A percentile compares a stretch with the other conserved stretches of the same genome.
These are phyloP conservation scores for Auricularia sp. DNA, from an alignment of 768 basidiomycete genomes.

Conservation along the genomic window DNA sequence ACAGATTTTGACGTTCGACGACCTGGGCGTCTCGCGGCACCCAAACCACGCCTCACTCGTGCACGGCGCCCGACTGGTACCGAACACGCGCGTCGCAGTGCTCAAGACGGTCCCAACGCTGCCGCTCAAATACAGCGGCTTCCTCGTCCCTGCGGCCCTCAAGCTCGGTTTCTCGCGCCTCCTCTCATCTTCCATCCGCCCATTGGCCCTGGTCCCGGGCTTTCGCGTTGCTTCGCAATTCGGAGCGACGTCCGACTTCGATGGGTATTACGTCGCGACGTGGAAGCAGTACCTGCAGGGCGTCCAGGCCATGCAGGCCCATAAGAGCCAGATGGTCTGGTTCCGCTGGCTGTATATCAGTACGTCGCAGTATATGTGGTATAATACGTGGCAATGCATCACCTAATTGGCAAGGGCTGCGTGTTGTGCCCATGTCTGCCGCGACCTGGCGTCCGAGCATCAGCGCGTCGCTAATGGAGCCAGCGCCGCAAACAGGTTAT, in stretches of 20 bases:
- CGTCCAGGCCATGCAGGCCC: not conserved
- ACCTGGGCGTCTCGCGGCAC: slow-evolving; percentile 66
- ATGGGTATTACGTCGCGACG: not conserved
- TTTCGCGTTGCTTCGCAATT: no score
- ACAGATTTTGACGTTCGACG: slow-evolving; percentile 83
- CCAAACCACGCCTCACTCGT: slow-evolving; percentile 77
- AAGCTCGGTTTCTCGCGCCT: not conserved
- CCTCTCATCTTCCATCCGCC: no score
- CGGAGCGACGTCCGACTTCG: not conserved
- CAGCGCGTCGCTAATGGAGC: not conserved
- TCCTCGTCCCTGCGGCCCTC: not conserved
- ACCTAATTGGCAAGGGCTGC: no score
- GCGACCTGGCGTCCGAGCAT: no score
- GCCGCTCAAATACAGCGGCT: not conserved
- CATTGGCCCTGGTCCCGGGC: no score
- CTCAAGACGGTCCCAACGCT: not conserved
- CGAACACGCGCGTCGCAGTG: not conserved
- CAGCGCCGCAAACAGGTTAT: not conserved
- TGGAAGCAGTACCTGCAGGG: not conserved
- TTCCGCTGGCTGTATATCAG: no score
- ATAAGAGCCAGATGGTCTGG: not conserved
- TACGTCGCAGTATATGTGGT: no score
- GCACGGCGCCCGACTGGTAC: slow-evolving; percentile 27
- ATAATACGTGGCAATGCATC: no score
- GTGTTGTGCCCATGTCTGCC: no score